Percentiles rank a stretch among this genome's conserved stretches.
Evolutionary conservation across 441 rosid genomes (phyloP).

Genomic region (Jatropha multifida): DNA sequence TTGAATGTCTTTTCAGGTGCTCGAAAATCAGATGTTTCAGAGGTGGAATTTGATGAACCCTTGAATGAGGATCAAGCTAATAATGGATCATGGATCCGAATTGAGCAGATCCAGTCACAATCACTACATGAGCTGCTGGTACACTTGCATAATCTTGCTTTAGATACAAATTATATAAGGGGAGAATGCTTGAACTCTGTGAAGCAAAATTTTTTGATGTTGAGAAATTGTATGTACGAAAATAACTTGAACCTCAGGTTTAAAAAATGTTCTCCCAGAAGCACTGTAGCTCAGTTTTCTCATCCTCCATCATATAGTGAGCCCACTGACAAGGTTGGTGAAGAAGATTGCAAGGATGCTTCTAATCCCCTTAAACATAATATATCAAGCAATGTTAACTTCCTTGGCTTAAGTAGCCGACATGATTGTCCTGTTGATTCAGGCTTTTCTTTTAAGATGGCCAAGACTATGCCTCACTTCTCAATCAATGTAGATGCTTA

Average conservation of each 20-base stretch:
- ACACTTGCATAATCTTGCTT: slow-evolving; percentile 18
- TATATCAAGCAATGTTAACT: slow-evolving; percentile 7
- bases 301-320: background rate
- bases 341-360: background rate
- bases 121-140: slow-evolving; percentile 4
- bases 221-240: slow-evolving; percentile 10
- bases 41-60: slow-evolving; percentile 10
- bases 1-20: slow-evolving; percentile 1
- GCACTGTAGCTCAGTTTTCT: background rate
- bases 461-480: slow-evolving; percentile 1
- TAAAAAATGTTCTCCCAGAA: background rate
- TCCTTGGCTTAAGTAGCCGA: slow-evolving; percentile 18
- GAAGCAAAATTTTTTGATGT: slow-evolving; percentile 3
- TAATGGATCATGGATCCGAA: background rate
- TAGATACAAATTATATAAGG: background rate
- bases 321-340: background rate
- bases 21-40: background rate
- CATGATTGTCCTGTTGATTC: slow-evolving; percentile 12
- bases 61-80: slow-evolving; percentile 18
- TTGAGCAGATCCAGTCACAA: background rate
- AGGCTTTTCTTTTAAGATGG: slow-evolving; percentile 11
- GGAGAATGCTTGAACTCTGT: slow-evolving; percentile 12
- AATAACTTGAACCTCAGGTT: background rate
- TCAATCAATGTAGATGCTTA: background rate
- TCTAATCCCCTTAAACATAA: slow-evolving; percentile 1